Evolutionary conservation across 306 rosid genomes (phyloP).

Genomic region (Boehmeria nivea): DNA sequence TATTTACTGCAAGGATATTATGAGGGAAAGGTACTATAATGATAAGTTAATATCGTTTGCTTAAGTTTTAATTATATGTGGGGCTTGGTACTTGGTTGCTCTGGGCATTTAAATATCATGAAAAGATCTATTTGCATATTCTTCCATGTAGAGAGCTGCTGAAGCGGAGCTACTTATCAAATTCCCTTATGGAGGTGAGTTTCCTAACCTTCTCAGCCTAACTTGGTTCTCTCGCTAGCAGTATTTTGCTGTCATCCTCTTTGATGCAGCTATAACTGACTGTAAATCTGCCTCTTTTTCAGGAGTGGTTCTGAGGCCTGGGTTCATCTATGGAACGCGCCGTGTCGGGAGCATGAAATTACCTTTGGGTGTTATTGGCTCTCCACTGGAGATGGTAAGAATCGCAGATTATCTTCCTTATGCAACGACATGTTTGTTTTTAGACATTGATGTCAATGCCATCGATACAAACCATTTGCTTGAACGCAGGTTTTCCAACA

Average conservation of each 20-base stretch:
- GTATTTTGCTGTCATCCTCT: background rate
- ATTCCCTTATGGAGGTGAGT: constrained; percentile 77
- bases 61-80: background rate
- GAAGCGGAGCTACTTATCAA: constrained; percentile 72
- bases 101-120: constrained; percentile 12
- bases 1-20: constrained; percentile 76
- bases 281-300: constrained; percentile 28
- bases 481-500: constrained; percentile 60
- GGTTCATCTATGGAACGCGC: constrained; percentile 93
- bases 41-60: background rate
- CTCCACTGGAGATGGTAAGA: constrained; percentile 84
- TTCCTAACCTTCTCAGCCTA: constrained; percentile 7
- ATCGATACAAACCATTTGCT: too few relatives aligned
- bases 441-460: background rate
- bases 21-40: constrained; percentile 78
- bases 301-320: constrained; percentile 96
- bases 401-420: background rate
- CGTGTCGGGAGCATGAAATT: constrained; percentile 70
- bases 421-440: background rate
- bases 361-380: constrained; percentile 78
- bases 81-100: background rate
- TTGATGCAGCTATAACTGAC: background rate
- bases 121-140: constrained; percentile 12
- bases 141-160: constrained; percentile 70
- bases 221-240: too few relatives aligned